These are phyloP conservation scores for Leccinum idahoense DNA, from an alignment of 1,284 basidiomycete species.

Conservation along the genomic window DNA sequence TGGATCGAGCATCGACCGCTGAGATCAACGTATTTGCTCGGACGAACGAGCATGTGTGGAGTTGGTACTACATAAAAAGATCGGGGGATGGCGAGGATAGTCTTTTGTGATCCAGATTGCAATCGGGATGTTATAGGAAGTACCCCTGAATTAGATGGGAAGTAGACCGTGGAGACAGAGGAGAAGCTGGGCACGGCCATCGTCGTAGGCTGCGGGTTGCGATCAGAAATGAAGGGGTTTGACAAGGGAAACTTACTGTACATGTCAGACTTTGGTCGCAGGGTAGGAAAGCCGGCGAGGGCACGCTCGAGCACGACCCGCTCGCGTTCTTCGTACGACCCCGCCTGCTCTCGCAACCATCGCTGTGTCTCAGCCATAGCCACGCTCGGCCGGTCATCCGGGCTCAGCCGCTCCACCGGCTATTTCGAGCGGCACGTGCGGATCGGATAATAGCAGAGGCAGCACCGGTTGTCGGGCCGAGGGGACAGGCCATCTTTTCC, in stretches of 20 bases:
- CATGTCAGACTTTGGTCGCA: conserved; percentile 87
- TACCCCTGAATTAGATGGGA: conserved; percentile 75
- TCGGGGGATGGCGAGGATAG: conserved; percentile 78
- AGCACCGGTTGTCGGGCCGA: neutral
- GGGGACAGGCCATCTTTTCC: neutral
- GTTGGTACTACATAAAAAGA: conserved; percentile 96
- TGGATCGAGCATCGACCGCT: conserved; percentile 72
- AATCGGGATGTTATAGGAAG: conserved; percentile 92
- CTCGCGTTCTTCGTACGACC: conserved; percentile 62
- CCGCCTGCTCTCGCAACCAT: conserved; percentile 67
- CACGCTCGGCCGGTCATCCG: neutral
- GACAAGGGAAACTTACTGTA: conserved; percentile 63
- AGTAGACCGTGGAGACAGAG: conserved; percentile 89
- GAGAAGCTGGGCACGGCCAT: conserved; percentile 87
- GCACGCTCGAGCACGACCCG: conserved; percentile 54
- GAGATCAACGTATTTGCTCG: conserved; percentile 74
- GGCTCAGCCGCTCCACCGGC: neutral
- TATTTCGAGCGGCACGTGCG: neutral
- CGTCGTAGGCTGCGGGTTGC: conserved; percentile 74
- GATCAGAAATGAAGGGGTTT: conserved; percentile 3
- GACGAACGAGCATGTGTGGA: conserved; percentile 82
- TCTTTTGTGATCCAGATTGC: conserved; percentile 83
- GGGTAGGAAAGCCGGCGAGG: conserved; percentile 56
- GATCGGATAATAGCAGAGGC: neutral
- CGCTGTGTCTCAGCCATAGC: conserved; percentile 37